Percentiles rank a stretch among this genome's conserved stretches.
These are phyloP conservation scores for Citrus medica DNA, from an alignment of 345 rosid genomes.

Conservation along the genomic window DNA sequence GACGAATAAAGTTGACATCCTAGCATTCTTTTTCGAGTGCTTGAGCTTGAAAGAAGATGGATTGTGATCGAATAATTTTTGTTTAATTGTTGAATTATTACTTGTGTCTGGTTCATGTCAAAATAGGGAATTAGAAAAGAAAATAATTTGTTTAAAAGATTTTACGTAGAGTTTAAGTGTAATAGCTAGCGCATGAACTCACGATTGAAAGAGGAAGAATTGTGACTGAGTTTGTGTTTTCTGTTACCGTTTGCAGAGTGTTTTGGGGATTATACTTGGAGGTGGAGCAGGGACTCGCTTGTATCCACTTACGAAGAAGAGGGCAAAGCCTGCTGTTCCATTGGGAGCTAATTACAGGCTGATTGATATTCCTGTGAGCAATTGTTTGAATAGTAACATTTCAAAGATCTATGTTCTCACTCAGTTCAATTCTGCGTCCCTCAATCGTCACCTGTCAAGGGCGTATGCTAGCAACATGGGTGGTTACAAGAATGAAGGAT, in stretches of 20 bases:
- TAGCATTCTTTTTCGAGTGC: too few species aligned
- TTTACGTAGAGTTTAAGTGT: not conserved
- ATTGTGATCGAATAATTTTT: too few species aligned
- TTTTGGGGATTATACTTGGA: slow-evolving; percentile 88
- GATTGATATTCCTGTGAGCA: slow-evolving; percentile 95
- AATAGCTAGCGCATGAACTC: not conserved
- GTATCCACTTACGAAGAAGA: slow-evolving; percentile 92
- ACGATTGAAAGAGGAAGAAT: not conserved
- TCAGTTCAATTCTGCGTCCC: slow-evolving; percentile 94
- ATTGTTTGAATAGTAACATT: slow-evolving; percentile 88
- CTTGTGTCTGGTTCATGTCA: not conserved
- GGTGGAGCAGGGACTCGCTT: slow-evolving; percentile 96
- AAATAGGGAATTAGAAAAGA: too few species aligned
- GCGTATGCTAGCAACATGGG: slow-evolving; percentile 98
- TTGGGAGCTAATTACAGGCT: slow-evolving; percentile 91
- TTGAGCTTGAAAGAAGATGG: too few species aligned
- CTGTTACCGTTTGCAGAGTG: slow-evolving; percentile 57
- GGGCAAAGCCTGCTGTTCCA: slow-evolving; percentile 97
- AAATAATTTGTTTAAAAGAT: too few species aligned
- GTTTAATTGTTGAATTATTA: not conserved
- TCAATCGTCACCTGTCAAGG: slow-evolving; percentile 90
- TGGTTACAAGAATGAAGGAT: slow-evolving; percentile 96
- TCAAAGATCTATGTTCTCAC: slow-evolving; percentile 95
- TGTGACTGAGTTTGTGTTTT: not conserved
- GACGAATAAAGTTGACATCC: not conserved